Conservation (phyloP, 768 basidiomycete species). For the Sporobolomyces roseus region DNA sequence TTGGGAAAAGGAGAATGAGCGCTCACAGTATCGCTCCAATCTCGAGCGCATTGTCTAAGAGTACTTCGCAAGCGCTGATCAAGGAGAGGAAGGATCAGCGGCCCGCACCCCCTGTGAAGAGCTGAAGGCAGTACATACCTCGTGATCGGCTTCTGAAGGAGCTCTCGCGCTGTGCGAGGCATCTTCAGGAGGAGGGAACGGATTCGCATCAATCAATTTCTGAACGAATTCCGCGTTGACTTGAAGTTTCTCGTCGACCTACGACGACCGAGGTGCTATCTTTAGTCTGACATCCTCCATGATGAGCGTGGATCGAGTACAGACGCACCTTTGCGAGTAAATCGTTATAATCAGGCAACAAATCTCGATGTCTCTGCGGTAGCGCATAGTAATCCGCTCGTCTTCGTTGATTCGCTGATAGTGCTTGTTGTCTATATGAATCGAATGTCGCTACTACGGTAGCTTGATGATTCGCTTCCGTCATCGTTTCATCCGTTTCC, state of each 20-base stretch:
- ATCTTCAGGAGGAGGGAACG: conserved; percentile 15
- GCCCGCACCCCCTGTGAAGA: too few species aligned
- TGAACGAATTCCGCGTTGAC: conserved; percentile 22
- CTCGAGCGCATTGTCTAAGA: conserved; percentile 84
- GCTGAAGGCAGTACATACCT: too few species aligned
- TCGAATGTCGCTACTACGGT: conserved; percentile 32
- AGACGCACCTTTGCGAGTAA: conserved; percentile 11
- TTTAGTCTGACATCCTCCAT: too few species aligned
- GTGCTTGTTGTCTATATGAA: conserved; percentile 23
- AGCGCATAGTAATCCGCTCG: conserved; percentile 73
- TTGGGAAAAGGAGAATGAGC: neutral
- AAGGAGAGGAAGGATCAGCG: conserved; percentile 45
- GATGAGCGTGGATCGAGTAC: neutral
- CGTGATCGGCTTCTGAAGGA: conserved; percentile 35
- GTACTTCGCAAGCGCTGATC: conserved; percentile 91
- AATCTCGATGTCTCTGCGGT: conserved; percentile 63
- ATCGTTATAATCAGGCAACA: conserved; percentile 51
- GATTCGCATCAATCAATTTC: conserved; percentile 18
- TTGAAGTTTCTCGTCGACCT: conserved; percentile 28
- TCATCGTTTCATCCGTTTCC: neutral
- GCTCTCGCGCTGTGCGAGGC: conserved; percentile 22
- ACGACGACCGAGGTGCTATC: neutral
- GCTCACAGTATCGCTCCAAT: conserved; percentile 80
- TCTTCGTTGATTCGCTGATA: conserved; percentile 62
- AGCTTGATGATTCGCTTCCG: conserved; percentile 25